Percentiles rank a stretch among this genome's conserved stretches.
Conservation (phyloP, 306 rosid species). For the Pyrus communis region DNA sequence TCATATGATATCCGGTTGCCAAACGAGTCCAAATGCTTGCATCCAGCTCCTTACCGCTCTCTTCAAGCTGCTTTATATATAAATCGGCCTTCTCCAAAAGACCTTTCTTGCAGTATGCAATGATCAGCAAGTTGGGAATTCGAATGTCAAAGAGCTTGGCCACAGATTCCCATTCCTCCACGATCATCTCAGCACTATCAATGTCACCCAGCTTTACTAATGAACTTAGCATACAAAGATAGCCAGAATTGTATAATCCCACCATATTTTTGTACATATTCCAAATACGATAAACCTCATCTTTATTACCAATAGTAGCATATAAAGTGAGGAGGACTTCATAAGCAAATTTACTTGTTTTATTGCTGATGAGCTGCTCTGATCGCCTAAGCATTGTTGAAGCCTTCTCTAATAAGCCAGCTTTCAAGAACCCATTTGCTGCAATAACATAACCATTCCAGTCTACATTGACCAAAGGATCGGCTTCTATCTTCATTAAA, state of each 20-base stretch:
- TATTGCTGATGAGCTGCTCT: slow-evolving; percentile 21
- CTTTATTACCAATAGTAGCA: slow-evolving; percentile 40
- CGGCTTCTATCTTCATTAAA: neutral
- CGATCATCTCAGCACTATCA: slow-evolving; percentile 51
- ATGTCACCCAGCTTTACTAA: slow-evolving; percentile 59
- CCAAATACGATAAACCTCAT: slow-evolving; percentile 66
- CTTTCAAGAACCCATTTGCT: slow-evolving; percentile 57
- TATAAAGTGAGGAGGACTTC: slow-evolving; percentile 40
- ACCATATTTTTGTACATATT: slow-evolving; percentile 20
- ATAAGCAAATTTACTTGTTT: slow-evolving; percentile 27
- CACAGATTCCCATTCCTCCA: slow-evolving; percentile 59
- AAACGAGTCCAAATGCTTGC: slow-evolving; percentile 42
- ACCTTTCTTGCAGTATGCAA: slow-evolving; percentile 51
- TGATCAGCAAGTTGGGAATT: slow-evolving; percentile 47
- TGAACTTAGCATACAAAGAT: slow-evolving; percentile 44
- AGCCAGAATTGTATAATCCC: slow-evolving; percentile 20
- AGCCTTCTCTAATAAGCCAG: slow-evolving; percentile 35
- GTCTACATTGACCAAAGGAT: slow-evolving; percentile 17
- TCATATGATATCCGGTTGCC: slow-evolving; percentile 31
- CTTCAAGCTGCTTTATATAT: slow-evolving; percentile 33
- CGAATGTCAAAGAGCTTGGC: slow-evolving; percentile 30
- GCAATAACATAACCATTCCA: slow-evolving; percentile 40
- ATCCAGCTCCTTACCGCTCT: slow-evolving; percentile 37
- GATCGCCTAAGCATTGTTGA: slow-evolving; percentile 32
- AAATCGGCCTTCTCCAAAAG: slow-evolving; percentile 45